These are phyloP conservation scores for Hericium coralloides DNA, from an alignment of 768 basidiomycete genomes.

Conservation along the genomic window DNA sequence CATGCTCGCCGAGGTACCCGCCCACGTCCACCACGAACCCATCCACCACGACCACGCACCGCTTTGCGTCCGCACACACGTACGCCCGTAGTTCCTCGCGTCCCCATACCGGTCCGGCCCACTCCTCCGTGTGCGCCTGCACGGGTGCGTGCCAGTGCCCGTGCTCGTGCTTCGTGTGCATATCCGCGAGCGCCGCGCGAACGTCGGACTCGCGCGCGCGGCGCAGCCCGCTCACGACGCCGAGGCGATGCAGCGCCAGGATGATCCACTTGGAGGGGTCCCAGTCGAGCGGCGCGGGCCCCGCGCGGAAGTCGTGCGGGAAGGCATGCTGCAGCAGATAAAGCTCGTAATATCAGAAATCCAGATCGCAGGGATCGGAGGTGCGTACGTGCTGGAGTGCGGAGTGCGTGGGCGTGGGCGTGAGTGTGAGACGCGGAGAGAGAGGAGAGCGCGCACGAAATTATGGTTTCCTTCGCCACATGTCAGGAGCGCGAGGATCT, in stretches of 20 bases:
- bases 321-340: slow-evolving; percentile 49
- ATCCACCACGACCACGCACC: slow-evolving; percentile 48
- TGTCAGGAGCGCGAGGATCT: slow-evolving; percentile 63
- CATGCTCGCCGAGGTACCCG: slow-evolving; percentile 56
- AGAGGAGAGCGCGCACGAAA: slow-evolving; percentile 38
- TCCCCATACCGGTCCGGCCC: slow-evolving; percentile 36
- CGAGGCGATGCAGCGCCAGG: slow-evolving; percentile 36
- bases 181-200: slow-evolving; percentile 36
- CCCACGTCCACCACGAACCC: slow-evolving; percentile 57
- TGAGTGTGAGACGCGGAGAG: neutral
- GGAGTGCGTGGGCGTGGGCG: no score
- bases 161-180: slow-evolving; percentile 32
- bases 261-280: slow-evolving; percentile 82
- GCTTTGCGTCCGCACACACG: slow-evolving; percentile 21
- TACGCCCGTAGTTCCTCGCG: slow-evolving; percentile 29
- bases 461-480: slow-evolving; percentile 77
- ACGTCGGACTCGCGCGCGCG: slow-evolving; percentile 42
- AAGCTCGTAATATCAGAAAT: no score
- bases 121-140: slow-evolving; percentile 16
- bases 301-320: slow-evolving; percentile 71
- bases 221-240: slow-evolving; percentile 39
- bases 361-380: no score
- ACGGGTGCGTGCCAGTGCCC: slow-evolving; percentile 10
- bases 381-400: no score
- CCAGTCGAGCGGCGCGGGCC: slow-evolving; percentile 53